A percentile compares a stretch with the other conserved stretches of the same genome.
Conservation (phyloP, 768 basidiomycete genomes). For the Lentinula raphanica region DNA sequence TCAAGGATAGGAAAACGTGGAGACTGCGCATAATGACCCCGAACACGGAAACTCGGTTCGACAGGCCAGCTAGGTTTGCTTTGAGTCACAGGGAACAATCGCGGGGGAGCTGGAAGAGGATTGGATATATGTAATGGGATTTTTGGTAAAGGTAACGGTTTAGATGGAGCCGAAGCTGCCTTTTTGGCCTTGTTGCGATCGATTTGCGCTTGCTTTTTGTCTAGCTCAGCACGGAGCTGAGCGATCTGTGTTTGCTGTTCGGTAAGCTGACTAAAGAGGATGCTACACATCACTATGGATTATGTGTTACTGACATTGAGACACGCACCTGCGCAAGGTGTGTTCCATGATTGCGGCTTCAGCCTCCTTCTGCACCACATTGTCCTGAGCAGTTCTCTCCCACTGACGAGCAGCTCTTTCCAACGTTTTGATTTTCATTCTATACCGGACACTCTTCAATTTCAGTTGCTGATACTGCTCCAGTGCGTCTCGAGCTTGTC, state of each 20-base stretch:
- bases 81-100: background rate
- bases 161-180: background rate
- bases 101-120: conserved; percentile 4
- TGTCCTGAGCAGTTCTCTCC: background rate
- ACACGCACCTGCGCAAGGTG: background rate
- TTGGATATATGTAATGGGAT: background rate
- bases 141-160: background rate
- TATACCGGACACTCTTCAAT: background rate
- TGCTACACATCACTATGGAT: background rate
- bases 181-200: conserved; percentile 1
- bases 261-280: background rate
- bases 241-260: conserved; percentile 2
- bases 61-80: background rate
- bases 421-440: background rate
- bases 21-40: background rate
- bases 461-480: background rate
- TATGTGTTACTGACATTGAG: background rate
- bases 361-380: background rate
- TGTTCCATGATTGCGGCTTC: conserved; percentile 5
- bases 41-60: background rate
- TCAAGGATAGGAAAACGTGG: background rate
- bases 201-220: background rate
- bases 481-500: conserved; percentile 1
- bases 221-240: conserved; percentile 1
- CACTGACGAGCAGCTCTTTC: background rate